Percentiles rank a stretch among this genome's conserved stretches.
phyloP scores from a whole-genome alignment of 306 rosid species.

The Vigna hirtella region DNA sequence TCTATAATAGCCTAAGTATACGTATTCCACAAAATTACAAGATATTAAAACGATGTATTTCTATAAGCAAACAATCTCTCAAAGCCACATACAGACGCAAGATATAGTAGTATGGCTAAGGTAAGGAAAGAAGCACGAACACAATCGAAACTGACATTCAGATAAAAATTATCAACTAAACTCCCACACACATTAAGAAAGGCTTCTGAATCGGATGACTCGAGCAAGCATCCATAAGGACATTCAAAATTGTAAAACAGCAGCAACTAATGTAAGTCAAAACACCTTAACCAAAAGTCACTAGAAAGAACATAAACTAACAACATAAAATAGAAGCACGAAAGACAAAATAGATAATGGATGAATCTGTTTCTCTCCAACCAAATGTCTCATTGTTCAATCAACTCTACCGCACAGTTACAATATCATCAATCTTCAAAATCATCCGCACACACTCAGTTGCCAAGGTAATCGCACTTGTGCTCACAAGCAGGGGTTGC shows the following conservation, averaged over 20 bases:
- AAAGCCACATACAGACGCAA: constrained; percentile 14
- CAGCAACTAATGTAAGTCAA: constrained; percentile 42
- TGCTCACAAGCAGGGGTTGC: constrained; percentile 98
- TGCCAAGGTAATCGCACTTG: constrained; percentile 91
- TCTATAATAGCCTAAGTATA: neutral
- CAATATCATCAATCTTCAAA: constrained; percentile 98
- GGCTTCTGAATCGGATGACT: constrained; percentile 5
- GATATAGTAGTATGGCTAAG: neutral
- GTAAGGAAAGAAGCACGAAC: neutral
- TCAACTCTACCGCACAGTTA: constrained; percentile 80
- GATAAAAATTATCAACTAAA: constrained; percentile 36
- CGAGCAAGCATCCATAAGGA: constrained; percentile 25
- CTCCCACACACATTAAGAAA: constrained; percentile 30
- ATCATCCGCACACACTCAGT: constrained; percentile 99
- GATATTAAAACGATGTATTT: neutral
- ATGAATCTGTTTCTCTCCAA: constrained; percentile 40
- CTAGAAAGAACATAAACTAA: constrained; percentile 41
- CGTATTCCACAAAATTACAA: no score
- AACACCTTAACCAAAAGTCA: constrained; percentile 37
- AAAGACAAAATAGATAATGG: constrained; percentile 39
- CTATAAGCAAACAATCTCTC: constrained; percentile 26
- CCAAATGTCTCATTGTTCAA: constrained; percentile 30
- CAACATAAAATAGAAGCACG: constrained; percentile 38
- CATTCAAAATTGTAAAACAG: constrained; percentile 38
- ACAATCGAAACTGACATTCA: constrained; percentile 13